phyloP scores from a whole-genome alignment of 2,329 filamentous ascomycete genomes.

The Penicillium sumatraense region DNA sequence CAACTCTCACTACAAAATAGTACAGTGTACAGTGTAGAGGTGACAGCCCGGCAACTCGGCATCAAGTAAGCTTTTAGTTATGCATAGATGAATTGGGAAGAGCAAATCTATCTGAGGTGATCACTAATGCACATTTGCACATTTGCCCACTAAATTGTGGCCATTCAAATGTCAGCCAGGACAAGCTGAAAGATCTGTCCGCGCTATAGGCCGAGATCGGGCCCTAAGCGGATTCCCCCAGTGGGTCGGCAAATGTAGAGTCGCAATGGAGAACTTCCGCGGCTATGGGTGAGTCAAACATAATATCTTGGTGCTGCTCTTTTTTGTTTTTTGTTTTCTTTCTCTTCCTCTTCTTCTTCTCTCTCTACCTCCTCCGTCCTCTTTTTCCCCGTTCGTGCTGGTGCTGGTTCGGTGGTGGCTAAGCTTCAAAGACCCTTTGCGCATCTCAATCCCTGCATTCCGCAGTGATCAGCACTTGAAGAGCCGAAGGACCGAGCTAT shows the following conservation, averaged over 20 bases:
- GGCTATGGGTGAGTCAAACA: constrained; percentile 17
- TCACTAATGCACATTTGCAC: not conserved
- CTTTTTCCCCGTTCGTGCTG: not conserved
- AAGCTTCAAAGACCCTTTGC: not conserved
- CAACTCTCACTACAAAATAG: not conserved
- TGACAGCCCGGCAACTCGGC: not conserved
- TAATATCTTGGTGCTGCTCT: not conserved
- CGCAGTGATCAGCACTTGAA: constrained; percentile 14
- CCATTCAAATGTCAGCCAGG: not conserved
- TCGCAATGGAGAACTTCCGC: constrained; percentile 2
- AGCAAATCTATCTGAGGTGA: not conserved
- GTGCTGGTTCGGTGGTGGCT: not conserved
- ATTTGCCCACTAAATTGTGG: not conserved
- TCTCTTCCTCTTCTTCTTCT: not conserved
- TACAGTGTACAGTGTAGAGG: too few species aligned
- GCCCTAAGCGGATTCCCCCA: constrained; percentile 2
- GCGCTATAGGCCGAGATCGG: constrained; percentile 24
- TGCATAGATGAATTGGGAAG: not conserved
- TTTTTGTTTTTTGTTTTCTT: constrained; percentile 1
- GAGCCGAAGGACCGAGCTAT: not conserved
- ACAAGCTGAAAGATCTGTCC: constrained; percentile 2
- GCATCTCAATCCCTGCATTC: constrained; percentile 16
- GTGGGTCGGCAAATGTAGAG: constrained; percentile 16
- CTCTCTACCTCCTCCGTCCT: not conserved
- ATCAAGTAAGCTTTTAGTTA: not conserved